Base-by-base conservation (phyloP, 768 basidiomycete genomes). In the Leucosporidium yakuticum region DNA sequence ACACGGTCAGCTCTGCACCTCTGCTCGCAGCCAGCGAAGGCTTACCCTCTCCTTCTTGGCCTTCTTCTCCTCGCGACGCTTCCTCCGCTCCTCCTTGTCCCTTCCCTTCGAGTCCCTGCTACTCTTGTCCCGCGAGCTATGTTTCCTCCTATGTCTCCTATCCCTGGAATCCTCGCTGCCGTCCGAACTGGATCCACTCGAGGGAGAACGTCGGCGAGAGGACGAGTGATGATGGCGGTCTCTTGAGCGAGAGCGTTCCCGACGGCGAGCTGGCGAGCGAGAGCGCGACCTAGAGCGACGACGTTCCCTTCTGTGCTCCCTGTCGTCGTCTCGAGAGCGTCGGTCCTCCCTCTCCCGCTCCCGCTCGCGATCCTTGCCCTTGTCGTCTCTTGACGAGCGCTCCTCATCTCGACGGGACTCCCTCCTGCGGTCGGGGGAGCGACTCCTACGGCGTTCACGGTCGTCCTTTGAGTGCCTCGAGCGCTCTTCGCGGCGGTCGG, bases 21-120 rank as follows among this genome's bases (percentile, higher is more conserved):
- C 12, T 14, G 4, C 11, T 21, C 21, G 36, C 23, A 9, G 20
- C 7, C 54, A 44, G 34, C 1, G 25, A 21, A 12, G 29, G 12
- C 39, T 21, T 21, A 61, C 60, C 60, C 25, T 61, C 21, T 48
- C 60, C 21, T 49, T 61, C 49, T 48, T 64, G 19, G 65, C 71
- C 58, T 67, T 69, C 49, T 73, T 73, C 65, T 73, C 71, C 49
- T 72, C 62, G 32, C 71, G 32, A 15, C 71, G 27, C 48, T 51
- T 29, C 59, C 69, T 44, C 19, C 67, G 44, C 7, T 71, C 66
- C 12, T 68, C 63, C 68, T 65, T 65, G 31, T 47, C 49, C 25
- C 49, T 29, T 29, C 60, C 58, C 58, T 59, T 59, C 21, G 58
- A 59, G 27, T 59, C 58, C 48, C 14, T 64, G 62, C 58, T 29